Base-by-base conservation (phyloP, 148 eudicot species). In the Heliosperma pusillum region DNA sequence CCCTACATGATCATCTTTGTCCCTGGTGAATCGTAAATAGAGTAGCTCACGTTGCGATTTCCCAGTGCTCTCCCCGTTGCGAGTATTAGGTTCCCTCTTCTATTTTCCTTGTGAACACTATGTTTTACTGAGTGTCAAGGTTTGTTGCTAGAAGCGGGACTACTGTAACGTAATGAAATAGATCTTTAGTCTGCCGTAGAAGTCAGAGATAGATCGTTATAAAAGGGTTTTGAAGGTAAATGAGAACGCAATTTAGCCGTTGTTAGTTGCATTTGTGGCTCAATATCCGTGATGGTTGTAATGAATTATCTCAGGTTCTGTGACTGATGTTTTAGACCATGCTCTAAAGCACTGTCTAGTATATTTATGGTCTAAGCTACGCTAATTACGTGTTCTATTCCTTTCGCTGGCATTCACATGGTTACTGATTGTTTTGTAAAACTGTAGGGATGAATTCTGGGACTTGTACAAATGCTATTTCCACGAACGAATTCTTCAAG, bases 401-500 rank as follows among this genome's bases (percentile, higher is more conserved):
- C 36, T 66, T 55, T 52, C 12, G 20, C 45, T 10, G 16, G 22
- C 17, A n/a, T 26, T 26, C 70, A 70, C 4, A 68, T 57, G 63
- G 24, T 12, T 33, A 21, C 59, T 67, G 8, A 7, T 11, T 33
- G 64, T 68, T 44, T 82, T n/a, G 44, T 50, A 2, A 2, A 50
- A 67, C 78, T 22, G 42, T 89, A 93, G 98, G 81, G 90, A 93
- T 47, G 98, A 93, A 71, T 93, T 93, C 53, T 93, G 98, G 98
- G 91, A 89, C 71, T 80, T 93, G 82, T 91, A 89, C 70, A 86
- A 82, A 78, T 83, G 77, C 76, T 86, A 86, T 78, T 84, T 93
- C 69, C 98, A 93, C 74, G 85, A 85, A 74, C 84, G 76, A 56
- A 61, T 90, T 42, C 81, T 89, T 36, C 80, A 86, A 78, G 93